Evolutionary conservation across 768 basidiomycete genomes (phyloP).

Genomic region (Tulasnella sp.): DNA sequence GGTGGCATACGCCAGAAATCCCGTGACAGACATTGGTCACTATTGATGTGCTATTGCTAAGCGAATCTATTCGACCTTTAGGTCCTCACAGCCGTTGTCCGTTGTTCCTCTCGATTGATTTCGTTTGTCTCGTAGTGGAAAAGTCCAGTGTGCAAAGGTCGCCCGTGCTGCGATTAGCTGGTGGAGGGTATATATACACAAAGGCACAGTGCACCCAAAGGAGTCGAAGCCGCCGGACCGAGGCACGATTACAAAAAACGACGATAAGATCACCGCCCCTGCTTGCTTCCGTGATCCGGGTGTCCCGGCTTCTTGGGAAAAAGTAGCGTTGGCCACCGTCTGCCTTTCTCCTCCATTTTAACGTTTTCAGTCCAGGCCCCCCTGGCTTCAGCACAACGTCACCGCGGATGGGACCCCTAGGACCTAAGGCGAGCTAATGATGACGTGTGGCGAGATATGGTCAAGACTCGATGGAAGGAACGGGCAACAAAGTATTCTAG

Average conservation of each 20-base stretch:
- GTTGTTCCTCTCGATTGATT: not conserved
- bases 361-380: not conserved
- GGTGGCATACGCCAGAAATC: not conserved
- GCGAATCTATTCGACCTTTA: too few species aligned
- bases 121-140: not conserved
- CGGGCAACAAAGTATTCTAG: too few species aligned
- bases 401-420: not conserved
- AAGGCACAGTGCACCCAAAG: not conserved
- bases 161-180: not conserved
- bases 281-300: not conserved
- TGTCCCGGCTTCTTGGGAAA: not conserved
- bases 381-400: conserved; percentile 12
- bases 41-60: too few species aligned
- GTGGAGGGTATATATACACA: not conserved
- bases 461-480: too few species aligned
- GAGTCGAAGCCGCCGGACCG: not conserved
- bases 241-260: too few species aligned
- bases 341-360: not conserved
- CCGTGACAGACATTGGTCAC: too few species aligned
- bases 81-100: not conserved
- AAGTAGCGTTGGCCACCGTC: not conserved
- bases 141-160: too few species aligned
- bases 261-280: not conserved
- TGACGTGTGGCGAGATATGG: not conserved
- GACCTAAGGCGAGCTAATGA: not conserved